Conservation (phyloP, 1,284 basidiomycete species). For the Cutaneotrichosporon cyanovorans region DNA sequence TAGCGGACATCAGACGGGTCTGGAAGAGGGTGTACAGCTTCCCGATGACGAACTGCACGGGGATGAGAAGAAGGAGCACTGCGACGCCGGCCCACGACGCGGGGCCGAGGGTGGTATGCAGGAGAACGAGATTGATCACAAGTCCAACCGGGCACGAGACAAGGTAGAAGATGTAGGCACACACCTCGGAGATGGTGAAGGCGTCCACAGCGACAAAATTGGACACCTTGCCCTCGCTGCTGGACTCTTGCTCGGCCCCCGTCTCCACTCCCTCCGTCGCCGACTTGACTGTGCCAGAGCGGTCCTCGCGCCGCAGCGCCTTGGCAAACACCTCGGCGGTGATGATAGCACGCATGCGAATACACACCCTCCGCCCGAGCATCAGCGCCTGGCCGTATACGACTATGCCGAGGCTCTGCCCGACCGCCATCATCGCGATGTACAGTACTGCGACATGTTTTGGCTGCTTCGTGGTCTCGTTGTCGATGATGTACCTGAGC, state of each 20-base stretch:
- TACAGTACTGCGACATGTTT: conserved; percentile 50
- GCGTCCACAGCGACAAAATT: conserved; percentile 53
- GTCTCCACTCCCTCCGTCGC: conserved; percentile 14
- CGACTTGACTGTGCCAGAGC: conserved; percentile 38
- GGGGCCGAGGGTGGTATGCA: conserved; percentile 45
- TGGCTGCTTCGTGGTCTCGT: conserved; percentile 29
- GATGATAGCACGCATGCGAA: conserved; percentile 48
- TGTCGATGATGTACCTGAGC: conserved; percentile 45
- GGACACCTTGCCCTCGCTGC: conserved; percentile 50
- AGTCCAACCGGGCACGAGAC: conserved; percentile 46
- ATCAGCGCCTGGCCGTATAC: conserved; percentile 47
- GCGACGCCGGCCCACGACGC: conserved; percentile 48
- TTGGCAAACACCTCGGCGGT: conserved; percentile 53
- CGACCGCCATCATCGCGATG: conserved; percentile 48
- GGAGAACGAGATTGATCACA: conserved; percentile 46
- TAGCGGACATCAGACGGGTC: conserved; percentile 48
- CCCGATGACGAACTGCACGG: conserved; percentile 44
- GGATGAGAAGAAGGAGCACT: conserved; percentile 44
- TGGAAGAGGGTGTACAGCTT: conserved; percentile 48
- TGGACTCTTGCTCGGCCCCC: conserved; percentile 20
- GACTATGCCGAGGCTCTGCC: conserved; percentile 45
- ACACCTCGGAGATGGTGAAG: conserved; percentile 44
- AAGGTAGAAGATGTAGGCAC: conserved; percentile 42
- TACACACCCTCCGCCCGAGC: conserved; percentile 49
- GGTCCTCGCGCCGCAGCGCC: conserved; percentile 50